Evolutionary conservation across 352 stramenopile species (phyloP).

Genomic region (Stramenopiles sp.): DNA sequence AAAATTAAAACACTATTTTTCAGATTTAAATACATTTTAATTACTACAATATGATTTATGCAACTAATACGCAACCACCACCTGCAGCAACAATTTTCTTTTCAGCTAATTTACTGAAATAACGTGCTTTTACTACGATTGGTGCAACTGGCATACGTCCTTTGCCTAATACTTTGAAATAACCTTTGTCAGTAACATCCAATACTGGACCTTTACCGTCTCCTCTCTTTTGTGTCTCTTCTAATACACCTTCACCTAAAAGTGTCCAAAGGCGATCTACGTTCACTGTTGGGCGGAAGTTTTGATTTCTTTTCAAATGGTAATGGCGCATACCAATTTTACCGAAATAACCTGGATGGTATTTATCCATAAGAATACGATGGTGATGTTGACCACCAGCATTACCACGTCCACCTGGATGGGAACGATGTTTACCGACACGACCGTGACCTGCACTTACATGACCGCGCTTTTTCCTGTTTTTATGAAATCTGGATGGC

Average conservation of each 20-base stretch:
- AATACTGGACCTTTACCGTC: conserved; percentile 95
- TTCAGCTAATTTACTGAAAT: conserved; percentile 94
- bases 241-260: conserved; percentile 88
- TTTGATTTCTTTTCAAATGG: conserved; percentile 85
- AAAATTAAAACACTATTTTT: no score
- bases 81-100: conserved; percentile 99
- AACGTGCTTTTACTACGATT: conserved; percentile 99
- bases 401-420: conserved; percentile 99
- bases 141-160: conserved; percentile 84
- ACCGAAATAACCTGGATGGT: conserved; percentile 98
- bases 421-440: conserved; percentile 99
- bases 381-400: conserved; percentile 99
- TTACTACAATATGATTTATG: conserved; percentile 44
- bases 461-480: conserved; percentile 99
- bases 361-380: conserved; percentile 99
- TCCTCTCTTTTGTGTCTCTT: conserved; percentile 74
- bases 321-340: conserved; percentile 99
- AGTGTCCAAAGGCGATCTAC: conserved; percentile 98
- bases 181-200: conserved; percentile 88
- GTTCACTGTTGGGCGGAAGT: conserved; percentile 93
- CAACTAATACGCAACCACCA: conserved; percentile 89
- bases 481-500: conserved; percentile 40
- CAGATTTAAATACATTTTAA: no score
- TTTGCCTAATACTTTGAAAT: conserved; percentile 99
- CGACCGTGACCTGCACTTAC: conserved; percentile 94